phyloP scores from a whole-genome alignment of 441 rosid genomes.

The Adansonia grandidieri region DNA sequence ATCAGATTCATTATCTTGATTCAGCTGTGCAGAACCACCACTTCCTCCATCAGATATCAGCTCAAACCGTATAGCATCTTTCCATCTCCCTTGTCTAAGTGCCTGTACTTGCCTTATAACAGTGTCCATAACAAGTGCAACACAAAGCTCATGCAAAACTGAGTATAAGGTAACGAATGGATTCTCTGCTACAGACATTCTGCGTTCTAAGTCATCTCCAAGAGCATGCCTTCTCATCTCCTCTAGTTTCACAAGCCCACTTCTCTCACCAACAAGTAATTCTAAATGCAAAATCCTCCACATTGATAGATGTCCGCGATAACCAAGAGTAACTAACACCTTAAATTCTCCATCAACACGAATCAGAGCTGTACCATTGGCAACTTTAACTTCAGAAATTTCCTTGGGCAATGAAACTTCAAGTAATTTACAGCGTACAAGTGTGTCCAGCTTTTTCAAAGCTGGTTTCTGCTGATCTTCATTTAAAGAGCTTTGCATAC shows the following conservation, averaged over 20 bases:
- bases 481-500: constrained; percentile 68
- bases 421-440: constrained; percentile 87
- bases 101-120: constrained; percentile 90
- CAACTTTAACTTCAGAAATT: constrained; percentile 79
- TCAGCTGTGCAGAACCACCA: constrained; percentile 53
- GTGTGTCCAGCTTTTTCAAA: constrained; percentile 82
- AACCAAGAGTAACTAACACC: constrained; percentile 97
- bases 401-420: constrained; percentile 87
- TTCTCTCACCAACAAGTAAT: constrained; percentile 95
- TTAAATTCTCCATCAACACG: constrained; percentile 89
- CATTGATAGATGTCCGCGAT: constrained; percentile 88
- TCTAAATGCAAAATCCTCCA: constrained; percentile 99
- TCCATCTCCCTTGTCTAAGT: constrained; percentile 94
- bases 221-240: constrained; percentile 74
- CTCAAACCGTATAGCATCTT: constrained; percentile 90
- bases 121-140: constrained; percentile 92
- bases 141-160: constrained; percentile 88
- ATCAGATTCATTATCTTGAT: constrained; percentile 90
- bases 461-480: constrained; percentile 86
- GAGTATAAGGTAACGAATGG: constrained; percentile 77
- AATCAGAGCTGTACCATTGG: constrained; percentile 84
- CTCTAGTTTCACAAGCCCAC: constrained; percentile 76
- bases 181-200: constrained; percentile 91
- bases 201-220: constrained; percentile 97
- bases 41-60: constrained; percentile 62